These are phyloP conservation scores for Speleostelium caveatum DNA, from an alignment of 78 protist species.

Conservation along the genomic window DNA sequence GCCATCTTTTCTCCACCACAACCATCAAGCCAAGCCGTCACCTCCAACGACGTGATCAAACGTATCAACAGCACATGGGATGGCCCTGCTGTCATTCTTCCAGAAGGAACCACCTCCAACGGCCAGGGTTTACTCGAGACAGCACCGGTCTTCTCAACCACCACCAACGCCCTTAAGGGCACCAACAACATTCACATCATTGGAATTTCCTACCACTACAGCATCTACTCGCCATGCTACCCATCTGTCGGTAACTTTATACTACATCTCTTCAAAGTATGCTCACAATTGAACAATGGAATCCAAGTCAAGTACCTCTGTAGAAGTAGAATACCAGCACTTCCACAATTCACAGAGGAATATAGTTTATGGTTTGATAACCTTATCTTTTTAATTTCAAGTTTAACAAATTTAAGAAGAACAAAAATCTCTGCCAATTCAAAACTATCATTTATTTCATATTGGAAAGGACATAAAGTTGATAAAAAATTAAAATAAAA, in stretches of 20 bases:
- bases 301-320: conserved; percentile 50
- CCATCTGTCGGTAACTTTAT: conserved; percentile 26
- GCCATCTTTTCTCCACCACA: conserved; percentile 55
- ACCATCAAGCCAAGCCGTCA: neutral
- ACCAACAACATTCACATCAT: conserved; percentile 23
- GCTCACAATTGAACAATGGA: conserved; percentile 26
- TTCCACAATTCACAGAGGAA: conserved; percentile 7
- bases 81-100: conserved; percentile 49
- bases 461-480: conserved; percentile 66
- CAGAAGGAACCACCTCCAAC: conserved; percentile 70
- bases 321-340: conserved; percentile 27
- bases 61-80: conserved; percentile 2
- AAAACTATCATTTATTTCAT: conserved; percentile 44
- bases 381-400: conserved; percentile 14
- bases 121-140: conserved; percentile 43
- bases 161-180: neutral
- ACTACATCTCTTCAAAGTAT: conserved; percentile 28
- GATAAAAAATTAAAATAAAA: too few species aligned
- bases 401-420: conserved; percentile 20
- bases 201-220: conserved; percentile 30
- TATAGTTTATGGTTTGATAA: conserved; percentile 41
- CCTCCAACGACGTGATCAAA: conserved; percentile 4
- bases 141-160: neutral
- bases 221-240: conserved; percentile 24
- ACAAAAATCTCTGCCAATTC: conserved; percentile 43